Evolutionary conservation across 2,329 filamentous ascomycete genomes (phyloP), one percentile per base, ranked within the genome.

Genomic region (Davidsoniella neocaledoniae): DNA sequence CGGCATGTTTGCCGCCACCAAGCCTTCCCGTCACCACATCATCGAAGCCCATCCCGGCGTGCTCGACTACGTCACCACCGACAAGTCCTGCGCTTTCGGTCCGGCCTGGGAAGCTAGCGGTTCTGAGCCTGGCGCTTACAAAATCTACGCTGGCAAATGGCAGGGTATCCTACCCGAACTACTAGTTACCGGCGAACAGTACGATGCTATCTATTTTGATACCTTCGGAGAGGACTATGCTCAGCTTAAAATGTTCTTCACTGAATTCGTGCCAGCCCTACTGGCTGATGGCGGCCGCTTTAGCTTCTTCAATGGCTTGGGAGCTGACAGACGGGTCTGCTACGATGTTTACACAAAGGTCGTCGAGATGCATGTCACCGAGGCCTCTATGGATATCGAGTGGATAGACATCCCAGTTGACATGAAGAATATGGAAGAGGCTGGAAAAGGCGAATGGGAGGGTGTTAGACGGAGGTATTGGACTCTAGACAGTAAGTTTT

Each of bases 311-410:
- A 87, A 93, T 59, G 87, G 91, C 0, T 77, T 96, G 52, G 91
- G 91, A 0, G 91, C 91, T 2, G 91, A 98, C 65, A 73, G 91
- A 43, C 81, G 81, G 63, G 81, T 96, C 54, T 94, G 86, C 65
- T 96, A 96, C 64, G 91, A 96, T 66, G 88, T 98, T 21, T 96
- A 96, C 66, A 84, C 81, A 48, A 86, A 84, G 62, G 86, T 96
- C 2, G 82, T 86, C 1, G 90, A 96, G 65, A 81, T 94, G 71
- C 87, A 96, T 64, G 70, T 93, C 19, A 77, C 82, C 54, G 88
- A 96, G 57, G 86, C 86, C 8, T 88, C 88, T 0, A 76, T 95
- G 57, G 90, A 96, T 59, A 78, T 90, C 1, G 83, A 88, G 48
- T 96, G 87, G 87, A 74, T 81, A 48, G 81, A 81, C 50, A 74